phyloP scores from a whole-genome alignment of 2,329 filamentous ascomycete genomes.

The Verruconis gallopava region DNA sequence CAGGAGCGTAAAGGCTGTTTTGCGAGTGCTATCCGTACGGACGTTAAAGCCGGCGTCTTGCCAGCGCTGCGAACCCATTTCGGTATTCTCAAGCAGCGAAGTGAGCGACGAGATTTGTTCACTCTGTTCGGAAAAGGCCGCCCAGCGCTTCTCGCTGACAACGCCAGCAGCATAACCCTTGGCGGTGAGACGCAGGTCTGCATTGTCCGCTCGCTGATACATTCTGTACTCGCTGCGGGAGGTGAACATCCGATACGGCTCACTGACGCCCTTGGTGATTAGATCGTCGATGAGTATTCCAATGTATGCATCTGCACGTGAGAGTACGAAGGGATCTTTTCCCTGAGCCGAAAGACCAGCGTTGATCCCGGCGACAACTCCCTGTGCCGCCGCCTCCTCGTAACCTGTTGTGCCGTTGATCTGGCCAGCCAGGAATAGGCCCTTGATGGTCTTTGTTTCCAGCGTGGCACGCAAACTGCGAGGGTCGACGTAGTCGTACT shows the following conservation, averaged over 20 bases:
- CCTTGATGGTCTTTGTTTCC: conserved; percentile 82
- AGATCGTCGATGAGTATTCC: conserved; percentile 98
- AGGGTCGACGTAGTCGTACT: conserved; percentile 97
- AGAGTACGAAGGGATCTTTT: conserved; percentile 53
- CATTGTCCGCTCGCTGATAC: conserved; percentile 84
- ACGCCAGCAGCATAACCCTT: conserved; percentile 66
- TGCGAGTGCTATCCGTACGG: conserved; percentile 50
- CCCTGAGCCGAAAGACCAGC: conserved; percentile 67
- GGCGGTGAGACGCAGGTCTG: conserved; percentile 71
- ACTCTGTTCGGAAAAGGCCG: conserved; percentile 50
- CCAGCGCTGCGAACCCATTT: conserved; percentile 53
- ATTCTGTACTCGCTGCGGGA: conserved; percentile 91
- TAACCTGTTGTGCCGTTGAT: conserved; percentile 98
- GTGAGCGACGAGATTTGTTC: conserved; percentile 56
- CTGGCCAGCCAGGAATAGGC: conserved; percentile 85
- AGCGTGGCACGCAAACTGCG: conserved; percentile 76
- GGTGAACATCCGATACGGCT: conserved; percentile 98
- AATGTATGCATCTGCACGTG: conserved; percentile 84
- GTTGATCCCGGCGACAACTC: conserved; percentile 84
- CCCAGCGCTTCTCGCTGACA: conserved; percentile 69
- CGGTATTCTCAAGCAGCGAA: conserved; percentile 43
- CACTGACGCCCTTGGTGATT: conserved; percentile 88
- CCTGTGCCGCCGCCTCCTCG: conserved; percentile 91
- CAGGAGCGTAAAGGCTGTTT: conserved; percentile 69
- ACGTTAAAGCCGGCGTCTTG: conserved; percentile 54